Percentiles rank a stretch among this genome's conserved stretches.
Evolutionary conservation across 805 yeast species (phyloP).

Genomic region (Scheffersomyces lignosus): DNA sequence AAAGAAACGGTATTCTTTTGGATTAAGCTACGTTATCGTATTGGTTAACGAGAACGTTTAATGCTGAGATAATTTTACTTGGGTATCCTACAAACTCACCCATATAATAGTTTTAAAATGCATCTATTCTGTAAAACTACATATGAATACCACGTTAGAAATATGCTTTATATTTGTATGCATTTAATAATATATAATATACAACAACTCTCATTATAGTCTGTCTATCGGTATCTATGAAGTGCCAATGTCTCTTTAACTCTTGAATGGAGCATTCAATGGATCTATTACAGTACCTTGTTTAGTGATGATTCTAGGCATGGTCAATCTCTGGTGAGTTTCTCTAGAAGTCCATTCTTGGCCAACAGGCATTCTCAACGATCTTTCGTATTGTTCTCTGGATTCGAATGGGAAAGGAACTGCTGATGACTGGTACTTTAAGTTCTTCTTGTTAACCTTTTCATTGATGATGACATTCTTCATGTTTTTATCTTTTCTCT

Average conservation of each 20-base stretch:
- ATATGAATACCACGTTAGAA: too few species aligned
- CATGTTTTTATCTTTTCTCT: slow-evolving; percentile 75
- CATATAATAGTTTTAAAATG: too few species aligned
- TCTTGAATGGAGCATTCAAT: slow-evolving; percentile 78
- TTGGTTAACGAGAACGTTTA: too few species aligned
- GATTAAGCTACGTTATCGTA: slow-evolving; percentile 9
- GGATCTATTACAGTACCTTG: slow-evolving; percentile 93
- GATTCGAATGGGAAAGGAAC: slow-evolving; percentile 96
- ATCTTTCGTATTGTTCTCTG: slow-evolving; percentile 91
- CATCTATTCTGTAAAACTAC: too few species aligned
- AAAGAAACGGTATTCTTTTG: slow-evolving; percentile 70
- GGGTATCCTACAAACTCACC: too few species aligned
- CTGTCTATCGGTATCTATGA: too few species aligned
- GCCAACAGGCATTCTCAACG: slow-evolving; percentile 93
- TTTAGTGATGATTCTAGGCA: slow-evolving; percentile 84
- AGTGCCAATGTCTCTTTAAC: too few species aligned
- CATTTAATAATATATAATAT: too few species aligned
- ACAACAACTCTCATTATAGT: too few species aligned
- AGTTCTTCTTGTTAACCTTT: slow-evolving; percentile 75
- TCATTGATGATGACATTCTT: slow-evolving; percentile 89
- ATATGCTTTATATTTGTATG: too few species aligned
- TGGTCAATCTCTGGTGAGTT: slow-evolving; percentile 82
- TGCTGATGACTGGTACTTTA: slow-evolving; percentile 81
- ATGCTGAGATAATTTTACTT: too few species aligned
- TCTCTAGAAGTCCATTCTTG: slow-evolving; percentile 93